Evolutionary conservation across 805 yeast genomes (phyloP).

Genomic region (Osmozyma mogii): DNA sequence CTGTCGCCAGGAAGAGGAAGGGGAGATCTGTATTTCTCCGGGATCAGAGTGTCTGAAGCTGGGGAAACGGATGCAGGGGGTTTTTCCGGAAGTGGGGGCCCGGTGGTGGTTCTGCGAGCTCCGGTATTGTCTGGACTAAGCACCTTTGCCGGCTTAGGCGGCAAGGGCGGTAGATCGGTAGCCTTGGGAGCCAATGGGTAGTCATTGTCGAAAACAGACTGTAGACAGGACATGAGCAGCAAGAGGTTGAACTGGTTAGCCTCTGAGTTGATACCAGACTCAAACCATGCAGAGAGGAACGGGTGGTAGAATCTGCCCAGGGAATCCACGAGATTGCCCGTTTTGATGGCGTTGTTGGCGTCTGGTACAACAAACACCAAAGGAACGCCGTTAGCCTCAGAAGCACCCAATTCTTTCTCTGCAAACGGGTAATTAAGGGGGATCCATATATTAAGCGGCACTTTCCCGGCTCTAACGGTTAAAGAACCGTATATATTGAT

Average conservation of each 20-base stretch:
- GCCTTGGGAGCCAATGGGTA: slow-evolving; percentile 27
- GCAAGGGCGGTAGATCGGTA: slow-evolving; percentile 19
- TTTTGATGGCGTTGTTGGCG: slow-evolving; percentile 37
- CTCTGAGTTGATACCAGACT: slow-evolving; percentile 6
- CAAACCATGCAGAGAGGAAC: slow-evolving; percentile 50
- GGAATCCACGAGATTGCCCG: slow-evolving; percentile 60
- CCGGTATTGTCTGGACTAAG: slow-evolving; percentile 19
- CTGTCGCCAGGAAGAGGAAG: slow-evolving; percentile 16
- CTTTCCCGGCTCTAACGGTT: slow-evolving; percentile 14
- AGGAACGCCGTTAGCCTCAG: slow-evolving; percentile 43
- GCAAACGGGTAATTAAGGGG: slow-evolving; percentile 62
- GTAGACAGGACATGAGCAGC: slow-evolving; percentile 23
- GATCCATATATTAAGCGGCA: slow-evolving; percentile 68
- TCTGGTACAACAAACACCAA: slow-evolving; percentile 54
- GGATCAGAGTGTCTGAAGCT: slow-evolving; percentile 8
- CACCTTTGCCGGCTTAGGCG: slow-evolving; percentile 23
- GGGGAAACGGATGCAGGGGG: too few species aligned
- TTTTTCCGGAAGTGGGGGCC: slow-evolving; percentile 21
- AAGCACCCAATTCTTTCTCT: slow-evolving; percentile 1
- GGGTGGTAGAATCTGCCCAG: slow-evolving; percentile 72
- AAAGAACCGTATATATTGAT: slow-evolving; percentile 58
- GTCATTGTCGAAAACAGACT: slow-evolving; percentile 30
- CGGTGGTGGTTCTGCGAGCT: slow-evolving; percentile 7
- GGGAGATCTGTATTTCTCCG: slow-evolving; percentile 26
- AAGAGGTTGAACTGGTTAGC: slow-evolving; percentile 18